These are phyloP conservation scores for Omphalea diandra DNA, from an alignment of 441 rosid species.

Conservation along the genomic window DNA sequence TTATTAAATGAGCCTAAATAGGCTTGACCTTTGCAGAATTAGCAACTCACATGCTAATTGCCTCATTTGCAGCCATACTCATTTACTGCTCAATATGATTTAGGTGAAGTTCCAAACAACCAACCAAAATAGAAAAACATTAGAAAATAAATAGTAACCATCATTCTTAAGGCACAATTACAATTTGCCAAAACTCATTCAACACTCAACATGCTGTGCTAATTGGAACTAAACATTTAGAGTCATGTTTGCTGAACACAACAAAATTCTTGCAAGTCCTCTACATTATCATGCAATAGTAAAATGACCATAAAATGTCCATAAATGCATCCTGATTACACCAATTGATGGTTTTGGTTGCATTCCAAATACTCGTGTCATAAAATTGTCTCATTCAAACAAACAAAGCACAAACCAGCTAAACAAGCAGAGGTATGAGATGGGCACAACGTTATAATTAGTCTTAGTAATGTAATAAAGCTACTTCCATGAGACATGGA, in stretches of 20 bases:
- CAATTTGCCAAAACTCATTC: neutral
- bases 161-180: neutral
- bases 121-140: neutral
- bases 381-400: neutral
- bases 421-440: neutral
- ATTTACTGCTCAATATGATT: neutral
- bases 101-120: neutral
- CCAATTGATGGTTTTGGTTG: neutral
- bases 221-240: neutral
- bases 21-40: neutral
- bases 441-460: neutral
- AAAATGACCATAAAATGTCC: neutral
- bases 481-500: neutral
- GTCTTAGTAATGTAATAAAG: neutral
- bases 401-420: neutral
- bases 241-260: neutral
- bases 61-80: neutral
- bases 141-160: neutral
- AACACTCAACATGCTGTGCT: neutral
- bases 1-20: neutral
- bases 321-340: neutral
- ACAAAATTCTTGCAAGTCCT: too few relatives aligned
- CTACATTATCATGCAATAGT: slow-evolving; percentile 5
- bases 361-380: neutral
- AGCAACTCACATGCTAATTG: neutral